Evolutionary conservation across 805 yeast genomes (phyloP).

Genomic region (Saccharomyces paradoxus): DNA sequence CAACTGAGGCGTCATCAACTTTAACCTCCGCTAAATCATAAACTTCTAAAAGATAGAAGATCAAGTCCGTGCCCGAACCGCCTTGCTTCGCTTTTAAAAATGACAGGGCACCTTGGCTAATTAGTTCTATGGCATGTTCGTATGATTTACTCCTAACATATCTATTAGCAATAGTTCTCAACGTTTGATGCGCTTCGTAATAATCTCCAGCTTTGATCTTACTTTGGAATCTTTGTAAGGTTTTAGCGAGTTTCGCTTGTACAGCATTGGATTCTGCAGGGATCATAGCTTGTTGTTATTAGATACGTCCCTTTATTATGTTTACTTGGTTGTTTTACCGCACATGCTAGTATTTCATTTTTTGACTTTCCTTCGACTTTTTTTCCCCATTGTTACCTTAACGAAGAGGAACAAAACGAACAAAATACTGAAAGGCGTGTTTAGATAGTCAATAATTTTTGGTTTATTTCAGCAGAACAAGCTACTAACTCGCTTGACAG

Average conservation of each 20-base stretch:
- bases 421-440: background rate
- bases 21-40: slow-evolving; percentile 43
- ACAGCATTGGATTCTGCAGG: background rate
- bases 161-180: slow-evolving; percentile 82
- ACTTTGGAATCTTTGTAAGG: slow-evolving; percentile 55
- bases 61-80: slow-evolving; percentile 75
- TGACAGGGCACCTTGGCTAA: slow-evolving; percentile 62
- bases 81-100: slow-evolving; percentile 62
- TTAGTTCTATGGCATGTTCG: slow-evolving; percentile 62
- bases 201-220: slow-evolving; percentile 67
- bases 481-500: background rate
- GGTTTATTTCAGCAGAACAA: background rate
- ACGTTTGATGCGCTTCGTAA: slow-evolving; percentile 94
- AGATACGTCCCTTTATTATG: background rate
- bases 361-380: background rate
- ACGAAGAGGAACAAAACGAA: background rate
- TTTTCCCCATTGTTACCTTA: background rate
- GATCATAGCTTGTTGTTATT: background rate
- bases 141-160: slow-evolving; percentile 63
- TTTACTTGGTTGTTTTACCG: background rate
- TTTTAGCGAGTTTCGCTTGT: slow-evolving; percentile 42
- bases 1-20: slow-evolving; percentile 38
- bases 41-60: slow-evolving; percentile 62
- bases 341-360: background rate
- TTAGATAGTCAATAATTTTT: background rate